Base-by-base conservation (phyloP, 306 rosid species). In the Ammopiptanthus mongolicus region DNA sequence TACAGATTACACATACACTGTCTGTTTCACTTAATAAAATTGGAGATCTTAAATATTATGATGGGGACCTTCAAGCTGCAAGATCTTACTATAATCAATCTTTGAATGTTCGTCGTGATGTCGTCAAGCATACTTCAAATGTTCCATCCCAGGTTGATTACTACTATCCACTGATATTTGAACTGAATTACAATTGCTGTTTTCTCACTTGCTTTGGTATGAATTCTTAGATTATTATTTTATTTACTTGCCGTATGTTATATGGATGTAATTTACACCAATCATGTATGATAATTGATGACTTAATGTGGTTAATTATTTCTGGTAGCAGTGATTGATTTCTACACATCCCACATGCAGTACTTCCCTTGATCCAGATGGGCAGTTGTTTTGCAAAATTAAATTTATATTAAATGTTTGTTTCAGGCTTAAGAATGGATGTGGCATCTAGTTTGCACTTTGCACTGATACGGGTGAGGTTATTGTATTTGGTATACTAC, bases 21-120 rank as follows among this genome's bases (percentile, higher is more conserved):
- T 92, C 97, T 44, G 97, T 92, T 72, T 96, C 99, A 44, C 97
- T 95, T 28, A 92, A 96, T 83, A 96, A 96, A 86, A 89, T 96
- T 80, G 98, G 98, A 55, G 98, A 91, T 85, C 96, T 95, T 67
- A 95, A 91, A 81, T 95, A 95, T 80, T 90, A 96, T 28, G 93
- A 81, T 22, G 99, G 97, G 78, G 91, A 92, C 77, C 89, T 96
- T 72, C 76, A 88, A 86, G 88, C 88, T 75, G 89, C 99, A 69
- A 88, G 98, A 75, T 86, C 88, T 47, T 89, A 79, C 86, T 92
- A 96, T 86, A 85, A 77, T 56, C 84, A 78, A 84, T 92, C 99
- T 12, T 77, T 96, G 81, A 81, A 89, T 87, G 97, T 89, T 78
- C 98, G 98, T 7, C 93, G 85, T 42, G 98, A 89, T 79, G 93